phyloP scores from a whole-genome alignment of 495 filamentous ascomycete genomes.

The Penicillium verhagenii region DNA sequence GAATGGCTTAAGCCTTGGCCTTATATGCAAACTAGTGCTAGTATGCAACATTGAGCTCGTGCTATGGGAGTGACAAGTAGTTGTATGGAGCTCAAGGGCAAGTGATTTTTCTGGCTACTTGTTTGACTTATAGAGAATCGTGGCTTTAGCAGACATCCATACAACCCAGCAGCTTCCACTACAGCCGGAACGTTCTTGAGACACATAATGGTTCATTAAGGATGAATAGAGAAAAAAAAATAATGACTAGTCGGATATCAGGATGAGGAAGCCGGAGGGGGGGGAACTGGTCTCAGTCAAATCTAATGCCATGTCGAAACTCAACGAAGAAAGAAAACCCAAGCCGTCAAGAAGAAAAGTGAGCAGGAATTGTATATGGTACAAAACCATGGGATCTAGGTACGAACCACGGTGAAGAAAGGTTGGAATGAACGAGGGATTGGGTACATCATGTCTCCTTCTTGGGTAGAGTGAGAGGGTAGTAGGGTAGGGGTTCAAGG shows the following conservation, averaged over 20 bases:
- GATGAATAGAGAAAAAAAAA: conserved; percentile 20
- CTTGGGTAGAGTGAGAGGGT: background rate
- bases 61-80: too few species aligned
- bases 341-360: background rate
- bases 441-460: background rate
- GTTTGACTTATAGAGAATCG: too few species aligned
- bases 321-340: background rate
- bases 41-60: too few species aligned
- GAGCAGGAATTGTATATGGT: background rate
- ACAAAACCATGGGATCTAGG: background rate
- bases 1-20: too few species aligned
- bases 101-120: too few species aligned
- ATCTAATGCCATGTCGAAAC: conserved; percentile 1
- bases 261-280: background rate
- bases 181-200: background rate
- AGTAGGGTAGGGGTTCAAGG: background rate
- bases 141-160: too few species aligned
- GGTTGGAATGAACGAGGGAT: background rate
- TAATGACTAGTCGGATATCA: conserved; percentile 5
- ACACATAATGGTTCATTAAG: conserved; percentile 10
- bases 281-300: background rate
- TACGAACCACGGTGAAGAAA: background rate
- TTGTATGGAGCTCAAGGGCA: too few species aligned
- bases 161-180: background rate
- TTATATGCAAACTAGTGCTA: too few species aligned